A percentile compares a stretch with the other conserved stretches of the same genome.
Evolutionary conservation across 106 monocot genomes (phyloP).

Genomic region (Iris macrosiphon): DNA sequence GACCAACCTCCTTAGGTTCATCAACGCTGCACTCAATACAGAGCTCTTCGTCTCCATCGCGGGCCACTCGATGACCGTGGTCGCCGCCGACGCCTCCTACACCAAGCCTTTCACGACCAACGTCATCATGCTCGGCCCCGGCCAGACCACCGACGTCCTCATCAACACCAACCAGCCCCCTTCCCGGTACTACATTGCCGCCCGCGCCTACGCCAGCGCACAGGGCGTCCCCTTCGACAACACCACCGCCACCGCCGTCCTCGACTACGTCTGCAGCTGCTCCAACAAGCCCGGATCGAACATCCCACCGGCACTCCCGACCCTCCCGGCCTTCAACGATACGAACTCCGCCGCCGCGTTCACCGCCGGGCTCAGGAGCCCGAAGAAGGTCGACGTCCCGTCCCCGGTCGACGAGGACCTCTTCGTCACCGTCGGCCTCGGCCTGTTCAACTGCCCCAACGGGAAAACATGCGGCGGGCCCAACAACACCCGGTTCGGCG

Average conservation of each 20-base stretch:
- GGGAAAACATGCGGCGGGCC: constrained; percentile 31
- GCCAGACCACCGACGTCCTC: constrained; percentile 64
- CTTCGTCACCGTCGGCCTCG: constrained; percentile 52
- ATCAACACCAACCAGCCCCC: constrained; percentile 35
- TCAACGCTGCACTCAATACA: constrained; percentile 51
- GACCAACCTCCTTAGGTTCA: constrained; percentile 45
- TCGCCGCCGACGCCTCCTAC: constrained; percentile 42
- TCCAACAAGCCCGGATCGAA: constrained; percentile 4
- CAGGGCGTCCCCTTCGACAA: constrained; percentile 49
- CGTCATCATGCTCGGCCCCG: constrained; percentile 38
- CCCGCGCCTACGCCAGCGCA: constrained; percentile 37
- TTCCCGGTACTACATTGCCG: constrained; percentile 48
- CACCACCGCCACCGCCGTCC: constrained; percentile 72
- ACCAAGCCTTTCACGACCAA: constrained; percentile 50
- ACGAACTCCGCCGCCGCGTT: constrained; percentile 32
- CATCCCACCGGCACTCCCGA: constrained; percentile 18
- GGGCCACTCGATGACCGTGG: constrained; percentile 48
- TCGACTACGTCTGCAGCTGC: constrained; percentile 49
- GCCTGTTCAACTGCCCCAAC: constrained; percentile 29
- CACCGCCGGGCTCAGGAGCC: constrained; percentile 26
- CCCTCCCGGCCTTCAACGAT: constrained; percentile 55
- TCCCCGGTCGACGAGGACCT: constrained; percentile 36
- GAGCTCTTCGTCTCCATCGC: constrained; percentile 48
- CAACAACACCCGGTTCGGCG: constrained; percentile 29
- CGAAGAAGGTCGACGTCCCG: constrained; percentile 20